A percentile compares a stretch with the other conserved stretches of the same genome.
Evolutionary conservation across 2,329 filamentous ascomycete species (phyloP).

Genomic region (Epichloe glyceriae): DNA sequence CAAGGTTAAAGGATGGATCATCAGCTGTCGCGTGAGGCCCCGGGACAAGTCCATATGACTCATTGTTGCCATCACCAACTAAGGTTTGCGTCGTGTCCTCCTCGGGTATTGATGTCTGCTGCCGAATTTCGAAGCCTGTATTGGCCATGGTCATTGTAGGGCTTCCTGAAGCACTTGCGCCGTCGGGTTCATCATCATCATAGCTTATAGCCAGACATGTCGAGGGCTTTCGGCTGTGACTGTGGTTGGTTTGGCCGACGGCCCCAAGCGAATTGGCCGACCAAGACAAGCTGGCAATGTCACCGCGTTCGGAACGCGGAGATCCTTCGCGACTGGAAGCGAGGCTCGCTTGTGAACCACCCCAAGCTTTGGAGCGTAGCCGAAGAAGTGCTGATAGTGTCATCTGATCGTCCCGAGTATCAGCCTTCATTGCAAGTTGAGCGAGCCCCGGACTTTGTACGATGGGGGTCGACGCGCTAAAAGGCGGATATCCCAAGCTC

Average conservation of each 20-base stretch:
- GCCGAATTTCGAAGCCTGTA: constrained; percentile 9
- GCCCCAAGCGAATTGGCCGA: constrained; percentile 3
- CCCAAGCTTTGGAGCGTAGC: constrained; percentile 64
- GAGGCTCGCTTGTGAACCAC: constrained; percentile 65
- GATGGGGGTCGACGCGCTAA: constrained; percentile 28
- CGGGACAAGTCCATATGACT: not conserved
- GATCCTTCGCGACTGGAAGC: constrained; percentile 40
- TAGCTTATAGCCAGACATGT: constrained; percentile 35
- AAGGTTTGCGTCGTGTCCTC: not conserved
- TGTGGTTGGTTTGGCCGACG: not conserved
- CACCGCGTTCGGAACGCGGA: constrained; percentile 35
- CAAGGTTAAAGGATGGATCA: not conserved
- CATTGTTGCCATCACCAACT: not conserved
- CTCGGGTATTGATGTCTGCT: not conserved
- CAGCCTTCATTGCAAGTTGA: constrained; percentile 57
- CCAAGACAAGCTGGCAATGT: constrained; percentile 17
- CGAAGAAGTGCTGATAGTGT: constrained; percentile 59
- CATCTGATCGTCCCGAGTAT: constrained; percentile 52
- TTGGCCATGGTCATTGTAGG: constrained; percentile 36
- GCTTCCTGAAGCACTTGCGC: constrained; percentile 32
- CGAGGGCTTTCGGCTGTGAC: constrained; percentile 35
- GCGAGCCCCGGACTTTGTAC: constrained; percentile 62
- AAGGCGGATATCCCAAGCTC: constrained; percentile 40
- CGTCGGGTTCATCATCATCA: constrained; percentile 34
- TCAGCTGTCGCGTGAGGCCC: not conserved